phyloP scores from a whole-genome alignment of 2,329 filamentous ascomycete genomes.

The Ophiobolus disseminans region DNA sequence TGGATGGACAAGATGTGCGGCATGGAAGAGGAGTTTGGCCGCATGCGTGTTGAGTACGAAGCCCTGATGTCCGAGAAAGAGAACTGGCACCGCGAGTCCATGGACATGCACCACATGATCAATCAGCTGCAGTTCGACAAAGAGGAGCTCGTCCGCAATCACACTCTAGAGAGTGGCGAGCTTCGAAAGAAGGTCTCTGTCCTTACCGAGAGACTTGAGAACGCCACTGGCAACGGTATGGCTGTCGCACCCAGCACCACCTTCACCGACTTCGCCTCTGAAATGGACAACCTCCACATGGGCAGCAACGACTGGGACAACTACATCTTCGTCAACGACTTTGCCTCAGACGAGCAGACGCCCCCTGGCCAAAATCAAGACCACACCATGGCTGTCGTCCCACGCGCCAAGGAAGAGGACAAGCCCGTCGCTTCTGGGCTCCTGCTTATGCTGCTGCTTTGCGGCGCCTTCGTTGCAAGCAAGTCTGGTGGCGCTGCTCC shows the following conservation, averaged over 20 bases:
- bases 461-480: slow-evolving; percentile 94
- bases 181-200: slow-evolving; percentile 91
- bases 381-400: slow-evolving; percentile 51
- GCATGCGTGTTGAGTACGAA: slow-evolving; percentile 68
- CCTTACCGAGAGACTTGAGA: slow-evolving; percentile 75
- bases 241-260: slow-evolving; percentile 63
- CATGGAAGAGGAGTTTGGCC: slow-evolving; percentile 78
- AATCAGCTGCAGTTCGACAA: slow-evolving; percentile 83
- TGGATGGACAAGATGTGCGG: slow-evolving; percentile 77
- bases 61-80: slow-evolving; percentile 62
- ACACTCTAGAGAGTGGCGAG: slow-evolving; percentile 89
- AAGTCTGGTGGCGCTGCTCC: slow-evolving; percentile 76
- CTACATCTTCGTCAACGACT: slow-evolving; percentile 78
- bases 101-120: slow-evolving; percentile 76
- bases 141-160: slow-evolving; percentile 85
- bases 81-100: slow-evolving; percentile 74
- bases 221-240: slow-evolving; percentile 55
- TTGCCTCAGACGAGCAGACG: slow-evolving; percentile 62
- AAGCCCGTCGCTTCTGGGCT: slow-evolving; percentile 78
- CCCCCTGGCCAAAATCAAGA: slow-evolving; percentile 47
- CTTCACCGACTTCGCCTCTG: slow-evolving; percentile 75
- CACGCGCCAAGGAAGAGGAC: slow-evolving; percentile 56
- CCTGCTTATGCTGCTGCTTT: slow-evolving; percentile 93
- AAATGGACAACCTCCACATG: slow-evolving; percentile 86
- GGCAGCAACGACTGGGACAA: slow-evolving; percentile 79